Base-by-base conservation (phyloP, 192 early-diverging fungal species). In the Powellomyces hirtus region DNA sequence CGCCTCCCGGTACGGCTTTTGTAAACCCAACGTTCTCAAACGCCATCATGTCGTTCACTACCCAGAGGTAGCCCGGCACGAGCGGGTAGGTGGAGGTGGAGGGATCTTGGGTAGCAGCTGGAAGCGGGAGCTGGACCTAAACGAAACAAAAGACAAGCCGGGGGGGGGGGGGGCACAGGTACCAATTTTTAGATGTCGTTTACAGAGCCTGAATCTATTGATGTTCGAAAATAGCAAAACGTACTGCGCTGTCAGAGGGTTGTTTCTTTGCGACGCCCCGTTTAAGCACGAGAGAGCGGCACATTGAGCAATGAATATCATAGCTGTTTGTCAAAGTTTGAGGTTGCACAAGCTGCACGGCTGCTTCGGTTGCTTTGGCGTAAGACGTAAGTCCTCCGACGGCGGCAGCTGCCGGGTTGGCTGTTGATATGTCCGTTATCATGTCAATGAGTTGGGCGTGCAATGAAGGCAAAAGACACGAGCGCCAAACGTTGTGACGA, bases 1-100 rank as follows among this genome's bases (percentile, higher is more conserved):
- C 26, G 38, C 40, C 30, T n/a, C 59, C 59, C 22, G 55, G 36
- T 1, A 62, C 69, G 6, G 73, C 20, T 24, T 71, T 75, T 35
- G 77, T 51, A 34, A 78, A 78, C n/a, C 73, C 77, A 22, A 78
- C 58, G 58, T 78, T 78, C 49, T 78, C 77, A 69, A 78, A 78
- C 11, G 63, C 50, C 77, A 78, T 78, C 68, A 76, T 78, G 37
- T 74, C 64, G 1, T 73, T 22, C 14, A 78, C 58, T 10, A 24
- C 38, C 77, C 77, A 78, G 27, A 18, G n/a, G 40, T 53, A 72
- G n/a, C 56, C 37, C 4, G 67, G 37, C 60, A 46, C 33, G 26
- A 35, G 38, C 45, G 44, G 31, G 66, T 38, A 24, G 13, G 20
- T 59, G 64, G 33, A 33, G 14, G 35, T 30, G 29, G 35, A 35